Conservation (phyloP, 345 rosid genomes). For the Rhodomyrtus tomentosa region DNA sequence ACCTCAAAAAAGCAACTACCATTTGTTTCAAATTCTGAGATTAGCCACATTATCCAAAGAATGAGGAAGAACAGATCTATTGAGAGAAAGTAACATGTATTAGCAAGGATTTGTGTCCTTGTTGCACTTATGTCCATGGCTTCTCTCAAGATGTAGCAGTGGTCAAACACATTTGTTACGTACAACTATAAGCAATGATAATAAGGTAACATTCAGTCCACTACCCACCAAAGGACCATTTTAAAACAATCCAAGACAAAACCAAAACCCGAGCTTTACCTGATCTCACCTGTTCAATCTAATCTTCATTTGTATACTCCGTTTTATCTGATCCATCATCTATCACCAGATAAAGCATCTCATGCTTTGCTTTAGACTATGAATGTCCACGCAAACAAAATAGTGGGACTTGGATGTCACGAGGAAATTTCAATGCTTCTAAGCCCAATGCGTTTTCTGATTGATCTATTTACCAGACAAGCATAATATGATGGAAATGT, state of each 20-base stretch:
- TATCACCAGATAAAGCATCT: too few species aligned
- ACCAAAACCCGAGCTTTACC: background rate
- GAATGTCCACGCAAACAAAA: background rate
- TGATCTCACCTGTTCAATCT: background rate
- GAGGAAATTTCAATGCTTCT: background rate
- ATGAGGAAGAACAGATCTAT: too few species aligned
- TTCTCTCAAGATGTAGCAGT: background rate
- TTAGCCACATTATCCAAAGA: background rate
- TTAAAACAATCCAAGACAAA: background rate
- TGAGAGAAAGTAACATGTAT: accelerated
- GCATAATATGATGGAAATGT: background rate
- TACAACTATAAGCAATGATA: background rate
- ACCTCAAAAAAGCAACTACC: background rate
- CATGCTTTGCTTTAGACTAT: background rate
- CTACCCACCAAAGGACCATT: background rate
- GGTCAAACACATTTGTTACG: background rate
- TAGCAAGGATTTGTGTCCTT: background rate
- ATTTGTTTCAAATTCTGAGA: background rate
- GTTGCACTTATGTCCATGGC: background rate
- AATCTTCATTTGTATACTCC: background rate
- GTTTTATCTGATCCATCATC: background rate
- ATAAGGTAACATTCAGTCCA: background rate
- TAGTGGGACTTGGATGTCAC: background rate
- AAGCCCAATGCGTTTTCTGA: background rate
- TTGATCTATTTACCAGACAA: background rate